phyloP scores from a whole-genome alignment of 2,329 filamentous ascomycete species.

The Fusarium newnesense region DNA sequence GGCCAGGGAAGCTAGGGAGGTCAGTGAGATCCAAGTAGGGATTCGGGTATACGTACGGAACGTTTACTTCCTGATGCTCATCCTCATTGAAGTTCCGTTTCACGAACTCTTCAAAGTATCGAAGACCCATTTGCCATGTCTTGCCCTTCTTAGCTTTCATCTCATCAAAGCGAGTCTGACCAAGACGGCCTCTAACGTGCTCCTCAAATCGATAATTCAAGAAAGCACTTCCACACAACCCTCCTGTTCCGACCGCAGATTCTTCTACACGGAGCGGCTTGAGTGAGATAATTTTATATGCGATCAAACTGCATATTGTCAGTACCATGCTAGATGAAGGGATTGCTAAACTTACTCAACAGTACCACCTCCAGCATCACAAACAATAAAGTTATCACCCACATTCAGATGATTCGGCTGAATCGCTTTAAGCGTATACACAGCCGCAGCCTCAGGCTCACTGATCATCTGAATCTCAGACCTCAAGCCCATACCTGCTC shows the following conservation, averaged over 20 bases:
- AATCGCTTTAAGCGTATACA: conserved; percentile 83
- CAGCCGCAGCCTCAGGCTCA: conserved; percentile 82
- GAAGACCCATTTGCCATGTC: conserved; percentile 82
- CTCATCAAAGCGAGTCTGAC: conserved; percentile 73
- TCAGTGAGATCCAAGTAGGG: not conserved
- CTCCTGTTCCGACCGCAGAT: conserved; percentile 81
- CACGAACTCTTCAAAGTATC: conserved; percentile 86
- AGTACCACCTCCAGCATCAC: conserved; percentile 71
- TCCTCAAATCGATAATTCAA: conserved; percentile 85
- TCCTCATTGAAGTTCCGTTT: conserved; percentile 86
- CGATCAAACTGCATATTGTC: conserved; percentile 67
- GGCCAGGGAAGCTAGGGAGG: conserved; percentile 69
- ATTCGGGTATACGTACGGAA: conserved; percentile 63
- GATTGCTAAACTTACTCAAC: conserved; percentile 65
- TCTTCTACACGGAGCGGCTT: conserved; percentile 79
- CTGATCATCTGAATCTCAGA: conserved; percentile 81
- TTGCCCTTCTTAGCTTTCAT: conserved; percentile 83
- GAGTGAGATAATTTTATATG: conserved; percentile 81
- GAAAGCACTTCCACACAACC: conserved; percentile 81
- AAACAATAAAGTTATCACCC: conserved; percentile 73
- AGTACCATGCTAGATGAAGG: conserved; percentile 7
- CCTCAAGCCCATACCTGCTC: conserved; percentile 79
- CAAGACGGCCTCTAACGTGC: conserved; percentile 75
- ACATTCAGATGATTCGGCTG: conserved; percentile 78
- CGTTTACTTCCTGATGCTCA: conserved; percentile 79